Base-by-base conservation (phyloP, 805 yeast genomes). In the Saturnispora diversa region DNA sequence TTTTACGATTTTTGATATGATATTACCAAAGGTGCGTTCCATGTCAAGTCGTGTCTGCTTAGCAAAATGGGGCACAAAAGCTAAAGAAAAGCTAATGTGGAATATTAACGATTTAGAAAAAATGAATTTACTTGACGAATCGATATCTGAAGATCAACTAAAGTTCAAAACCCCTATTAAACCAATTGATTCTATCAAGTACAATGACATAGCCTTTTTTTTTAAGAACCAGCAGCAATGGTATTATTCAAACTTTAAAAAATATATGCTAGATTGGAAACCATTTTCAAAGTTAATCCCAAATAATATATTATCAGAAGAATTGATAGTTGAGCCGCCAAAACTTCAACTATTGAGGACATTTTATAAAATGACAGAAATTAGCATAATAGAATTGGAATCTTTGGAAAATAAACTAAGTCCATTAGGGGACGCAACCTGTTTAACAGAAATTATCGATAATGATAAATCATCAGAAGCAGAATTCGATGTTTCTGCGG, bases 201-300 rank as follows among this genome's bases (percentile, higher is more conserved):
- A n/a, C n/a, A n/a, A n/a, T n/a, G n/a, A n/a, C n/a, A n/a, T n/a
- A n/a, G n/a, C n/a, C n/a, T 11, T 7, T n/a, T 24, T 27, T 13
- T 2, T 13, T 27, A 27, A 13, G 17, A 23, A 23, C 10, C 10
- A 10, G 6, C 5, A 6, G 5, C 6, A 40, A 25, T 35, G 44
- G 44, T n/a, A 12, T 5, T 36, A 30, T 32, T 35, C 40, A 12
- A 10, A 26, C 10, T 31, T 26, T 27, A 31, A 35, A 21, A 41
- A 28, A 10, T 19, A 27, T 13, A 36, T 36, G 32, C 22, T 41
- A 32, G 25, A 25, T n/a, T 41, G 44, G 44, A 36, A 41, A 21
- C 40, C 37, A 8, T 41, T 36, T 17, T 28, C 31, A 5, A 17
- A 8, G 4, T 5, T 27, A 2, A 13, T 13, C 7, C 16, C 34